phyloP scores from a whole-genome alignment of 768 basidiomycete genomes.

The Asterophora lycoperdoides region DNA sequence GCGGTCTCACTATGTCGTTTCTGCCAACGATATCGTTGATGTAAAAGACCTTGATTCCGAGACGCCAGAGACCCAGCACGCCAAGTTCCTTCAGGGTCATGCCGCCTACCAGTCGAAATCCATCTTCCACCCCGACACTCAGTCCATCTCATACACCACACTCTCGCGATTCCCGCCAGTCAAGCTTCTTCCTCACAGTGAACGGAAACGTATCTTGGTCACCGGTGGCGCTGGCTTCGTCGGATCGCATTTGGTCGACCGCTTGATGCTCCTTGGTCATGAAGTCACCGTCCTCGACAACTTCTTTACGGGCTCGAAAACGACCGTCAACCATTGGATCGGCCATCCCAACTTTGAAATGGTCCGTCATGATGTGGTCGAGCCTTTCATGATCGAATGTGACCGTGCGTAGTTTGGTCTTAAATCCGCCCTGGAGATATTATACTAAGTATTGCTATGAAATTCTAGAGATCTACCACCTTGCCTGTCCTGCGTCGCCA shows the following conservation, averaged over 20 bases:
- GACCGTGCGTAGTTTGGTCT: conserved; percentile 63
- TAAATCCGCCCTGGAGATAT: conserved; percentile 9
- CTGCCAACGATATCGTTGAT: conserved; percentile 30
- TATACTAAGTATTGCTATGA: conserved; percentile 15
- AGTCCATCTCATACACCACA: conserved; percentile 89
- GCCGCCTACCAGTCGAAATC: conserved; percentile 75
- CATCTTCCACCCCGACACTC: conserved; percentile 74
- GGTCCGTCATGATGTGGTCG: conserved; percentile 95
- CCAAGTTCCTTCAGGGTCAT: conserved; percentile 46
- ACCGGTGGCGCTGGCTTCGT: conserved; percentile 99
- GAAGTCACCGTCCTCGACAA: conserved; percentile 97
- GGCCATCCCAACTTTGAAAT: conserved; percentile 99
- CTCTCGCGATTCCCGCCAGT: conserved; percentile 92
- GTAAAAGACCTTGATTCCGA: conserved; percentile 35
- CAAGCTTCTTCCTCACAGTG: conserved; percentile 70
- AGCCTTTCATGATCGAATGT: conserved; percentile 98
- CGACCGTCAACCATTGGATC: conserved; percentile 93
- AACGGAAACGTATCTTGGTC: conserved; percentile 86
- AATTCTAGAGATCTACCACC: conserved; percentile 87
- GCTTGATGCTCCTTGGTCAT: conserved; percentile 96
- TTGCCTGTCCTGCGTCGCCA: conserved; percentile 96
- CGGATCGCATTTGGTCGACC: conserved; percentile 95
- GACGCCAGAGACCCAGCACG: conserved; percentile 42
- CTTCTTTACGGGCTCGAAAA: conserved; percentile 98
- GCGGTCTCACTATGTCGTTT: conserved; percentile 68